phyloP scores from a whole-genome alignment of 208 protist genomes.

The Borovskyia barvae region DNA sequence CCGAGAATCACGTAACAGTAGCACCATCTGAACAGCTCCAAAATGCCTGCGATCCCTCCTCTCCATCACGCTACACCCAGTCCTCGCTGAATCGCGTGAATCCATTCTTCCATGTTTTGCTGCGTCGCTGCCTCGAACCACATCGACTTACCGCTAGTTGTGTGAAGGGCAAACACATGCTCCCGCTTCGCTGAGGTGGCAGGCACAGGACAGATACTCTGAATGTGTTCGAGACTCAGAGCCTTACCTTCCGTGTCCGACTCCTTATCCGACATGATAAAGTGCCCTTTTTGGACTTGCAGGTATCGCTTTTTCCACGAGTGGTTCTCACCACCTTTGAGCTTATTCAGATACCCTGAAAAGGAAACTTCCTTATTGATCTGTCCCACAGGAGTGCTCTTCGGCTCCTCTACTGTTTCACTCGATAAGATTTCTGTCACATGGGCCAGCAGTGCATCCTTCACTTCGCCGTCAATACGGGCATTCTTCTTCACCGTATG shows the following conservation, averaged over 20 bases:
- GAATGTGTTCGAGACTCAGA: conserved; percentile 76
- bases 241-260: conserved; percentile 70
- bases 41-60: neutral
- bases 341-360: conserved; percentile 69
- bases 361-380: conserved; percentile 75
- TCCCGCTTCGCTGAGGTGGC: conserved; percentile 50
- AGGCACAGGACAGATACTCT: conserved; percentile 76
- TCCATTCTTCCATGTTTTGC: conserved; percentile 82
- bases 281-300: conserved; percentile 63
- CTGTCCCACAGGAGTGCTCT: conserved; percentile 47
- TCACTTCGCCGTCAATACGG: conserved; percentile 57
- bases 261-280: conserved; percentile 77
- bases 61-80: conserved; percentile 65
- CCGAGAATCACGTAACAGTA: neutral
- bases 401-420: conserved; percentile 19
- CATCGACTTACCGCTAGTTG: conserved; percentile 81
- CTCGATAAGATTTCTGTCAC: conserved; percentile 70
- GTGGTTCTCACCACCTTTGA: conserved; percentile 56
- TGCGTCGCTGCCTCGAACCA: conserved; percentile 74
- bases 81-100: conserved; percentile 68
- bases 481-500: conserved; percentile 80
- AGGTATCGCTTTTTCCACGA: conserved; percentile 76
- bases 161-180: conserved; percentile 83
- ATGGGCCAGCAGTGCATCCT: conserved; percentile 57
- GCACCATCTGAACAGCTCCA: neutral